These are phyloP conservation scores for Acorus gramineus DNA, from an alignment of 106 monocot species.

Conservation along the genomic window DNA sequence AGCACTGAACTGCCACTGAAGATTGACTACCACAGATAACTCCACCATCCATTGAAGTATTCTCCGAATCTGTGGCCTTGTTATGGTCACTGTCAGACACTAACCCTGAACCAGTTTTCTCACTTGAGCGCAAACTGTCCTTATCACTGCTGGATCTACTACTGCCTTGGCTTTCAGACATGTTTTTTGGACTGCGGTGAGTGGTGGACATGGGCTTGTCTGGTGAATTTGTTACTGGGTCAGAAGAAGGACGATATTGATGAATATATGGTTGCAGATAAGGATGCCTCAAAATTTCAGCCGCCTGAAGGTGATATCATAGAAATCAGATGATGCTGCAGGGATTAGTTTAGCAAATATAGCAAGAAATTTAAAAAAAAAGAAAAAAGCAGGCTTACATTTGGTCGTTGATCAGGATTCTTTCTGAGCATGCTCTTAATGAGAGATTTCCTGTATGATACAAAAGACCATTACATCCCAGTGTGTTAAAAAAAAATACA, in stretches of 20 bases:
- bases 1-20: conserved; percentile 1
- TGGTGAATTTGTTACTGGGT: conserved; percentile 20
- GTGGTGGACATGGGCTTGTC: conserved; percentile 26
- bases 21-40: conserved; percentile 5
- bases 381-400: conserved; percentile 39
- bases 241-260: conserved; percentile 50
- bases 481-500: no score
- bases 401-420: conserved; percentile 92
- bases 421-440: conserved; percentile 95
- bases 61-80: conserved; percentile 15
- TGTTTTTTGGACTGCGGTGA: conserved; percentile 28
- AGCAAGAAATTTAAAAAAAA: background rate
- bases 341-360: background rate
- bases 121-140: conserved; percentile 53
- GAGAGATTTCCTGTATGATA: conserved; percentile 61
- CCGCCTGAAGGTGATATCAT: conserved; percentile 44
- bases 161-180: conserved; percentile 75
- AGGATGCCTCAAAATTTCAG: conserved; percentile 66
- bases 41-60: conserved; percentile 23
- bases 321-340: background rate
- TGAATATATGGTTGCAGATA: conserved; percentile 64
- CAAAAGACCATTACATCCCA: no score
- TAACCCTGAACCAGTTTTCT: conserved; percentile 17
- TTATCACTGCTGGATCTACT: conserved; percentile 70
- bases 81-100: conserved; percentile 9